These are phyloP conservation scores for Cutaneotrichosporon sp. DNA, from an alignment of 1,284 basidiomycete genomes.

Conservation along the genomic window DNA sequence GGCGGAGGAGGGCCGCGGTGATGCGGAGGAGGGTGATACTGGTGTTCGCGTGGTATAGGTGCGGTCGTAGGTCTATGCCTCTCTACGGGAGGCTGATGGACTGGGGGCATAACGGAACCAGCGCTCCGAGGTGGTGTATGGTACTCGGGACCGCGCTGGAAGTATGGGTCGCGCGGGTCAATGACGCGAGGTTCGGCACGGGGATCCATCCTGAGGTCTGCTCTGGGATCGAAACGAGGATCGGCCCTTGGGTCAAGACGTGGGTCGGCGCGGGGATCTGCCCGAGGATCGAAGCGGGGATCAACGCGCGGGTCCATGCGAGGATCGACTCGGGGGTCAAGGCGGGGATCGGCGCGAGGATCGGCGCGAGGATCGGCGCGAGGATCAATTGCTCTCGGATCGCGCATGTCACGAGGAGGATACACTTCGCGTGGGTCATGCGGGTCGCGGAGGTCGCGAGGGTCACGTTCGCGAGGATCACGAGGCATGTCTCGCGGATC, in stretches of 20 bases:
- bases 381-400: not conserved
- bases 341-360: not conserved
- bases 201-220: not conserved
- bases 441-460: not conserved
- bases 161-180: constrained; percentile 5
- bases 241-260: constrained; percentile 1
- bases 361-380: not conserved
- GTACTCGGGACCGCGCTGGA: constrained; percentile 4
- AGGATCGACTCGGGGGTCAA: not conserved
- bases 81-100: not conserved
- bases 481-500: constrained; percentile 6
- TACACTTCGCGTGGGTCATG: not conserved
- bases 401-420: constrained; percentile 4
- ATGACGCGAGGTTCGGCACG: constrained; percentile 1
- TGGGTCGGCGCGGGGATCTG: not conserved
- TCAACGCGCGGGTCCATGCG: constrained; percentile 1
- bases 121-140: constrained; percentile 11
- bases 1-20: constrained; percentile 2
- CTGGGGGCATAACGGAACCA: not conserved
- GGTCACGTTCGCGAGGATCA: constrained; percentile 2
- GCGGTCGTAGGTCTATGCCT: constrained; percentile 6
- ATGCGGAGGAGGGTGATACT: not conserved
- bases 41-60: constrained; percentile 7
- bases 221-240: not conserved
- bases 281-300: not conserved